Evolutionary conservation across 306 rosid species (phyloP).

Genomic region (Rubus idaeus): DNA sequence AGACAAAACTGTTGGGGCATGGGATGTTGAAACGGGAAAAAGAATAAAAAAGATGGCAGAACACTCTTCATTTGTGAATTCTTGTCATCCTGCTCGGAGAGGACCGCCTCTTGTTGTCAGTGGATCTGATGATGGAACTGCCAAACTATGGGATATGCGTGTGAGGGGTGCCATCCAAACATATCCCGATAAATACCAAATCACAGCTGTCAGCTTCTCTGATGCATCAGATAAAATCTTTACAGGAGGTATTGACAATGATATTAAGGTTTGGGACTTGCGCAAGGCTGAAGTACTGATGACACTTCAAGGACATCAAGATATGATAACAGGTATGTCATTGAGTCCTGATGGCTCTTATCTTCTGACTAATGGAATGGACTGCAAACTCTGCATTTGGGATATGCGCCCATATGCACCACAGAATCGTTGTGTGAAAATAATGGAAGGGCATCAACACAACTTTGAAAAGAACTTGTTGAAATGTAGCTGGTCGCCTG

Average conservation of each 20-base stretch:
- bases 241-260: conserved; percentile 92
- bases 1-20: conserved; percentile 84
- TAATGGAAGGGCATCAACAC: conserved; percentile 94
- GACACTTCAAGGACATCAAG: conserved; percentile 97
- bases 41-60: conserved; percentile 95
- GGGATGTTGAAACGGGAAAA: conserved; percentile 95
- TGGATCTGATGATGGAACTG: conserved; percentile 95
- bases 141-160: conserved; percentile 97
- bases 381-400: conserved; percentile 93
- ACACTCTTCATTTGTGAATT: conserved; percentile 85
- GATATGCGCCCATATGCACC: conserved; percentile 99
- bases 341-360: conserved; percentile 98
- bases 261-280: conserved; percentile 90
- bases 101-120: conserved; percentile 93
- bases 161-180: conserved; percentile 96
- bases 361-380: conserved; percentile 96
- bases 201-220: conserved; percentile 83
- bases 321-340: conserved; percentile 93
- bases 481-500: conserved; percentile 89
- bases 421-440: conserved; percentile 89
- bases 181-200: conserved; percentile 91
- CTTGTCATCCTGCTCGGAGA: conserved; percentile 92
- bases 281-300: conserved; percentile 87
- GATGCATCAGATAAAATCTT: conserved; percentile 93
- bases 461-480: conserved; percentile 84